These are phyloP conservation scores for Russula vinacea DNA, from an alignment of 768 basidiomycete species.

Conservation along the genomic window DNA sequence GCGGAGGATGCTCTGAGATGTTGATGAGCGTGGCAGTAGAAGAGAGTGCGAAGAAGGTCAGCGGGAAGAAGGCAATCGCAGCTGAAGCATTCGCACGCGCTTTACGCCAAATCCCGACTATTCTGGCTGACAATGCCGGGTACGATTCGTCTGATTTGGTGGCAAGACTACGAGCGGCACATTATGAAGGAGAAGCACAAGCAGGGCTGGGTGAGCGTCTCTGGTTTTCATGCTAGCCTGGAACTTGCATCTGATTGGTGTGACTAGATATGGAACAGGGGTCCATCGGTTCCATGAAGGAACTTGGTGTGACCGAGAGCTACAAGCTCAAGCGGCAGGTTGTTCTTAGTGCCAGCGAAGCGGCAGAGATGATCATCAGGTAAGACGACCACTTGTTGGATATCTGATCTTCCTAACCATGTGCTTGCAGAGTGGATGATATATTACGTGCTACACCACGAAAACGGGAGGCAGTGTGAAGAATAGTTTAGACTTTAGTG, in stretches of 20 bases:
- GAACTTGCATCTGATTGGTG: slow-evolving; percentile 4
- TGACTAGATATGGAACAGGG: slow-evolving; percentile 83
- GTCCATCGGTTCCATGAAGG: slow-evolving; percentile 79
- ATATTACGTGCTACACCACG: slow-evolving; percentile 84
- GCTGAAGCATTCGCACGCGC: slow-evolving; percentile 89
- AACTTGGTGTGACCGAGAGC: slow-evolving; percentile 89
- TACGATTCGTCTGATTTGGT: slow-evolving; percentile 98
- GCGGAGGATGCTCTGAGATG: slow-evolving; percentile 98
- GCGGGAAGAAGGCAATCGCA: slow-evolving; percentile 95
- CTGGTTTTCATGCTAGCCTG: not conserved
- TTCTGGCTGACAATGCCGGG: slow-evolving; percentile 96
- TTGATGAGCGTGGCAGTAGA: slow-evolving; percentile 94
- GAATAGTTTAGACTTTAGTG: not conserved
- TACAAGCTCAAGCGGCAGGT: slow-evolving; percentile 98
- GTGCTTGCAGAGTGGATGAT: slow-evolving; percentile 71
- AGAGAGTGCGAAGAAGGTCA: slow-evolving; percentile 75
- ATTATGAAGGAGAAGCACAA: slow-evolving; percentile 84
- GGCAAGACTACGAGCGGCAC: slow-evolving; percentile 82
- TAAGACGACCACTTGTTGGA: slow-evolving; percentile 37
- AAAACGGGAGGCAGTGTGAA: slow-evolving; percentile 73
- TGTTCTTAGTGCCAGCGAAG: slow-evolving; percentile 90
- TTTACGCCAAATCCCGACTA: slow-evolving; percentile 91
- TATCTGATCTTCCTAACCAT: not conserved
- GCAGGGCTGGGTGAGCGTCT: slow-evolving; percentile 75
- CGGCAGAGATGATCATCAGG: slow-evolving; percentile 98